A percentile compares a stretch with the other conserved stretches of the same genome.
Evolutionary conservation across 192 early-diverging fungal genomes (phyloP).

Genomic region (Umbelopsis sp.): DNA sequence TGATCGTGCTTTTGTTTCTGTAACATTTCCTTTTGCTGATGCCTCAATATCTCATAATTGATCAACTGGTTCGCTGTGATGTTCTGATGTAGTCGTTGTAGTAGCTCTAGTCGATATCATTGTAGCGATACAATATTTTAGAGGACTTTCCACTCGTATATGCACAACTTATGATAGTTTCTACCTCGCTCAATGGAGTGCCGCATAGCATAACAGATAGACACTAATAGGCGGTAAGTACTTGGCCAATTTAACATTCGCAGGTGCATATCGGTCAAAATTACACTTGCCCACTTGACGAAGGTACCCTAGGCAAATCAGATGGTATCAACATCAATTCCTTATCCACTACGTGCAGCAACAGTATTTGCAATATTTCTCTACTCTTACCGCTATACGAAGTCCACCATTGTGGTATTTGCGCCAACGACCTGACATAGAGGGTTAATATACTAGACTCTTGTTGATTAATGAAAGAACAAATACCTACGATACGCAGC

Average conservation of each 20-base stretch:
- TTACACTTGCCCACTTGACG: constrained; percentile 19
- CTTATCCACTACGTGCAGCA: background rate
- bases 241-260: background rate
- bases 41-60: constrained; percentile 17
- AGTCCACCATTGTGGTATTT: constrained; percentile 15
- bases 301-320: background rate
- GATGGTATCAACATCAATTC: background rate
- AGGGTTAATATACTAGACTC: background rate
- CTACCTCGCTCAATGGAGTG: constrained; percentile 14
- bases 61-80: constrained; percentile 21
- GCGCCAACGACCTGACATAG: background rate
- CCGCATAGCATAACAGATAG: constrained; percentile 21
- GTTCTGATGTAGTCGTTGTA: constrained; percentile 19
- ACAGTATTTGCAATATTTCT: background rate
- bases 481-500: background rate
- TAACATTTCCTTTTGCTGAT: background rate
- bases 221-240: background rate
- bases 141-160: too few species aligned
- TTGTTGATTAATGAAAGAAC: background rate
- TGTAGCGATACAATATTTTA: background rate
- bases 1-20: background rate
- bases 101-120: background rate
- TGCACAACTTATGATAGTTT: background rate
- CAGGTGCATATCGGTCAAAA: background rate
- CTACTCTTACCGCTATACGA: background rate